Percentiles rank a stretch among this genome's conserved stretches.
These are phyloP conservation scores for Euryodendron excelsum DNA, from an alignment of 148 eudicot genomes.

Conservation along the genomic window DNA sequence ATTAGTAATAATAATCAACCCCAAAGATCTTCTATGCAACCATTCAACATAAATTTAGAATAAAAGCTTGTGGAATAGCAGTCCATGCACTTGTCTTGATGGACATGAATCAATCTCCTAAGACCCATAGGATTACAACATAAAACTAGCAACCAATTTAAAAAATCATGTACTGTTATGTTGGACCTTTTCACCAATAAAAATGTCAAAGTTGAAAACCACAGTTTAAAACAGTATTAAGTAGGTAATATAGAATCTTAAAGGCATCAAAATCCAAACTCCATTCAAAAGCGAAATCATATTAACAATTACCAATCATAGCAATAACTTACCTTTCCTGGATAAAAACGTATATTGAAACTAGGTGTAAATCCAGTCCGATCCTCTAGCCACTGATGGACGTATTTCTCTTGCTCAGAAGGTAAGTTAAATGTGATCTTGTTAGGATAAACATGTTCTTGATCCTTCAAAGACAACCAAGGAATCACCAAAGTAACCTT, in stretches of 20 bases:
- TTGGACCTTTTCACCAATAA: neutral
- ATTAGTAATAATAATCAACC: too few species aligned
- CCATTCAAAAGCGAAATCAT: neutral
- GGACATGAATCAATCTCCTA: neutral
- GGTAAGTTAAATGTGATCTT: constrained; percentile 60
- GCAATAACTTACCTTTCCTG: constrained; percentile 54
- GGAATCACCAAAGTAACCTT: constrained; percentile 86
- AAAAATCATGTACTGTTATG: neutral
- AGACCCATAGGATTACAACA: neutral
- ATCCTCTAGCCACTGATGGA: constrained; percentile 79
- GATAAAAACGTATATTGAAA: constrained; percentile 71
- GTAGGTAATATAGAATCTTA: neutral
- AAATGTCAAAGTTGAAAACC: too few species aligned
- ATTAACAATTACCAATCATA: too few species aligned
- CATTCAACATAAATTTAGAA: too few species aligned
- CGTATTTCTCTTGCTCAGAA: constrained; percentile 69
- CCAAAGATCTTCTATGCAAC: too few species aligned
- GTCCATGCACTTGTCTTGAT: neutral
- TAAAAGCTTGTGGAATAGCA: too few species aligned
- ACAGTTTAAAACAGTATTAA: neutral
- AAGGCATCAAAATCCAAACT: neutral
- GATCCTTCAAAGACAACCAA: constrained; percentile 78
- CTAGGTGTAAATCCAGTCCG: constrained; percentile 56
- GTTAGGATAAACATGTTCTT: constrained; percentile 68
- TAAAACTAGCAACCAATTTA: neutral